A percentile compares a stretch with the other conserved stretches of the same genome.
phyloP scores from a whole-genome alignment of 2,329 filamentous ascomycete genomes.

The Epichloe hybrida region DNA sequence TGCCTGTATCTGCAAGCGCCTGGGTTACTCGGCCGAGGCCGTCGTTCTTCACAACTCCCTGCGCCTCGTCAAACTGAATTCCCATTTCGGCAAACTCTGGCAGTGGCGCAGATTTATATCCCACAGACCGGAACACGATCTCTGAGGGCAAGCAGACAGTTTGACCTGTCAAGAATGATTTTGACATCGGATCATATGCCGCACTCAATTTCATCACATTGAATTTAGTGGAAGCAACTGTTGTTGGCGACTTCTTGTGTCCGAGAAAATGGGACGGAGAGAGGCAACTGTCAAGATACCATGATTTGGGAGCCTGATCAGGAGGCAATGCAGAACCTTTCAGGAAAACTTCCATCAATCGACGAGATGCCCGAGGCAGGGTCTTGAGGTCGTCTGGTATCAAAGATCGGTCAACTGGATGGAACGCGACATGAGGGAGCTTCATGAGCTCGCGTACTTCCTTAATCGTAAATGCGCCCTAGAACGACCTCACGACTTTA shows the following conservation, averaged over 20 bases:
- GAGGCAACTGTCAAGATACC: constrained; percentile 79
- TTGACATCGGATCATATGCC: constrained; percentile 37
- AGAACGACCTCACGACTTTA: neutral
- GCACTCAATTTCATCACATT: constrained; percentile 43
- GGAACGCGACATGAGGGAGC: constrained; percentile 57
- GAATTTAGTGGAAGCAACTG: constrained; percentile 55
- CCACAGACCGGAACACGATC: constrained; percentile 83
- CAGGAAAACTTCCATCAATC: constrained; percentile 66
- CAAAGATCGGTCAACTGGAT: constrained; percentile 50
- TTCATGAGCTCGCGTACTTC: constrained; percentile 81
- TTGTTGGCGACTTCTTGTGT: constrained; percentile 26
- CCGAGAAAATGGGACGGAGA: constrained; percentile 58
- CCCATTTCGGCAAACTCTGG: constrained; percentile 60
- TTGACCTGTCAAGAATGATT: constrained; percentile 35
- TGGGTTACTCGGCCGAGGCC: constrained; percentile 54
- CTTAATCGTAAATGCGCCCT: constrained; percentile 92
- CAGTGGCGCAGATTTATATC: constrained; percentile 73
- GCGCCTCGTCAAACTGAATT: constrained; percentile 61
- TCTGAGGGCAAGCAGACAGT: constrained; percentile 45
- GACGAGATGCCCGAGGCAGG: constrained; percentile 62
- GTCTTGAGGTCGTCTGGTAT: constrained; percentile 53
- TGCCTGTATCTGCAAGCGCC: constrained; percentile 18
- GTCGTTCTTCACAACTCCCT: constrained; percentile 75
- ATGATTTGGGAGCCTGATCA: constrained; percentile 46
- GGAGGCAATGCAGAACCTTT: constrained; percentile 52